Percentiles rank a stretch among this genome's conserved stretches.
These are phyloP conservation scores for Penicillium steckii DNA, from an alignment of 495 filamentous ascomycete species.

Conservation along the genomic window DNA sequence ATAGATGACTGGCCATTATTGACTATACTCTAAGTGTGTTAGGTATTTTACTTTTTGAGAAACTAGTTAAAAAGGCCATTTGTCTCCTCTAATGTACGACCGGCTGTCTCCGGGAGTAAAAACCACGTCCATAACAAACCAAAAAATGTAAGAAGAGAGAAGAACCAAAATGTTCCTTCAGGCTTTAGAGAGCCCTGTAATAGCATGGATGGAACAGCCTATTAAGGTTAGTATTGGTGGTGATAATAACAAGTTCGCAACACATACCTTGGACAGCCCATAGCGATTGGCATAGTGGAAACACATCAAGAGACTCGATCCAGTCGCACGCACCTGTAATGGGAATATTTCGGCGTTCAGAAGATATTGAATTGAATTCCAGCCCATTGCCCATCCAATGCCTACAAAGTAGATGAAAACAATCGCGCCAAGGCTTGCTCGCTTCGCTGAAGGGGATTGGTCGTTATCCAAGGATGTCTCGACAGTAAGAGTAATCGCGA, in stretches of 20 bases:
- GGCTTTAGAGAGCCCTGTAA: slow-evolving; percentile 28
- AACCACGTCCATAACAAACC: slow-evolving; percentile 17
- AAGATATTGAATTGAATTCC: slow-evolving; percentile 67
- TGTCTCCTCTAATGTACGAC: not conserved
- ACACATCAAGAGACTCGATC: slow-evolving; percentile 24
- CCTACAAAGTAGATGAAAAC: slow-evolving; percentile 57
- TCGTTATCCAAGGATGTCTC: slow-evolving; percentile 12
- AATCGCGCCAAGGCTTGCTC: slow-evolving; percentile 45
- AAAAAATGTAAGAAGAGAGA: slow-evolving; percentile 52
- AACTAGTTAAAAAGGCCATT: not conserved
- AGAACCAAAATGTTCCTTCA: slow-evolving; percentile 59
- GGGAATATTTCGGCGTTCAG: slow-evolving; percentile 68
- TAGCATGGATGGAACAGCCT: slow-evolving; percentile 45
- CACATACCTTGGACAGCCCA: slow-evolving; percentile 37
- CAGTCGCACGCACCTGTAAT: slow-evolving; percentile 28
- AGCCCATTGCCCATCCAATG: slow-evolving; percentile 63
- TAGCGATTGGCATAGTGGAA: slow-evolving; percentile 66
- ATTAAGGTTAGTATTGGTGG: slow-evolving; percentile 7
- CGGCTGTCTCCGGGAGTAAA: not conserved
- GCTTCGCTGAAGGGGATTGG: slow-evolving; percentile 4
- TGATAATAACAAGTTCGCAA: not conserved
- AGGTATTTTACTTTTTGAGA: too few species aligned
- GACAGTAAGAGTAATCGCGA: slow-evolving; percentile 56
- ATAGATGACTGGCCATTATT: too few species aligned
- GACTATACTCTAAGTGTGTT: too few species aligned